These are phyloP conservation scores for Astrothelium subdiscretum DNA, from an alignment of 495 filamentous ascomycete species.

Conservation along the genomic window DNA sequence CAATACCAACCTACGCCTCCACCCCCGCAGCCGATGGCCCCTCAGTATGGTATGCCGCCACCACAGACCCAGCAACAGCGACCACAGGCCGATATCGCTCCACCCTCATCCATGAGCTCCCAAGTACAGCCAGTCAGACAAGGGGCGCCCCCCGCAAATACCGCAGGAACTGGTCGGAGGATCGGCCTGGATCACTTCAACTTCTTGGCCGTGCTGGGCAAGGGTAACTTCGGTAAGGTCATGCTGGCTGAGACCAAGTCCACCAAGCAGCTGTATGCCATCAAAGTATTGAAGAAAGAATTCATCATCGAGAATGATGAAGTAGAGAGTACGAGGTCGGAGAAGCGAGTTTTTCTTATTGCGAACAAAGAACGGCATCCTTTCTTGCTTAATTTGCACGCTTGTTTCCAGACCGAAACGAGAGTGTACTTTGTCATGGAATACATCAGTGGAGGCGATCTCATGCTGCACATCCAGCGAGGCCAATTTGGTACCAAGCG, in stretches of 20 bases:
- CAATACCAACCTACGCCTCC: conserved; percentile 12
- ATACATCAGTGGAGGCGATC: conserved; percentile 96
- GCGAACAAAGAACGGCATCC: conserved; percentile 97
- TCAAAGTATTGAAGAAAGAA: conserved; percentile 99
- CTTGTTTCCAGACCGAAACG: conserved; percentile 99
- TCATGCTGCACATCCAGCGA: conserved; percentile 98
- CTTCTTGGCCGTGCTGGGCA: conserved; percentile 95
- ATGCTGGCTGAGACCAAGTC: conserved; percentile 98
- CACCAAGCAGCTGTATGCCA: conserved; percentile 84
- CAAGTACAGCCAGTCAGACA: conserved; percentile 10
- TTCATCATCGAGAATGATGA: conserved; percentile 99
- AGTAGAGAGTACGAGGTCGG: conserved; percentile 96
- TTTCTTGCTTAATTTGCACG: conserved; percentile 89
- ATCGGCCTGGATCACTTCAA: conserved; percentile 99
- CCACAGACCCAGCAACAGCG: conserved; percentile 39
- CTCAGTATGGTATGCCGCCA: conserved; percentile 33
- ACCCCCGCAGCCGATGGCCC: conserved; percentile 4
- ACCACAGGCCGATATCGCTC: conserved; percentile 6
- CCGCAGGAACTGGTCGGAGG: conserved; percentile 52
- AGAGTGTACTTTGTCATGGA: conserved; percentile 99
- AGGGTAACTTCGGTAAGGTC: conserved; percentile 99
- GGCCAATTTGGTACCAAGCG: conserved; percentile 92
- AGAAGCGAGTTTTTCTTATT: conserved; percentile 93
- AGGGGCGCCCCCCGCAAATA: conserved; percentile 26
- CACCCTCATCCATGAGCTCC: conserved; percentile 10